Conservation (phyloP, 805 yeast genomes). For the Ogataea minuta region DNA sequence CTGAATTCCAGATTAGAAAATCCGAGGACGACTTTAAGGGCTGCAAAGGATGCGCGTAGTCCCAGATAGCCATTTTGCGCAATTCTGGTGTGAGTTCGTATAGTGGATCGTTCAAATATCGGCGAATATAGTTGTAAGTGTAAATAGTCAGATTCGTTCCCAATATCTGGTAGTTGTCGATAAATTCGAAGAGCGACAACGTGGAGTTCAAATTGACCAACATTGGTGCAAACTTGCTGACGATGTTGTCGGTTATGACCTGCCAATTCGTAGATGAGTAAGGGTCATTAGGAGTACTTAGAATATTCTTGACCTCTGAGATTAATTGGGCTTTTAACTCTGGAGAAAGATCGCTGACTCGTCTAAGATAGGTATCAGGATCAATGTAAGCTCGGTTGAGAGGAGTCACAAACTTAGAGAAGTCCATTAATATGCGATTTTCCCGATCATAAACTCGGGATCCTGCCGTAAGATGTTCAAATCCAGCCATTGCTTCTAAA, state of each 20-base stretch:
- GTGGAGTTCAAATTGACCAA: slow-evolving; percentile 42
- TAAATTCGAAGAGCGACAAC: slow-evolving; percentile 21
- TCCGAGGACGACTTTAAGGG: slow-evolving; percentile 41
- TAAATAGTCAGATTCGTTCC: slow-evolving; percentile 38
- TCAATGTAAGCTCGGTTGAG: slow-evolving; percentile 47
- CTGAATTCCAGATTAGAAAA: slow-evolving; percentile 47
- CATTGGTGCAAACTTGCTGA: slow-evolving; percentile 52
- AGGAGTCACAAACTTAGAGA: slow-evolving; percentile 50
- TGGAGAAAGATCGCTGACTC: slow-evolving; percentile 37
- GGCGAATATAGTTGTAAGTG: slow-evolving; percentile 44
- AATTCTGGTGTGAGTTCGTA: slow-evolving; percentile 16
- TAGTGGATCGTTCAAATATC: slow-evolving; percentile 36
- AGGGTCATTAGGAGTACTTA: slow-evolving; percentile 38
- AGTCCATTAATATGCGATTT: slow-evolving; percentile 48
- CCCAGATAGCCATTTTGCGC: slow-evolving; percentile 39
- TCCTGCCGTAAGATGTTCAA: slow-evolving; percentile 49
- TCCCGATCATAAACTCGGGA: slow-evolving; percentile 48
- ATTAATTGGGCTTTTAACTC: slow-evolving; percentile 37
- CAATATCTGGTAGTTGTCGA: slow-evolving; percentile 14
- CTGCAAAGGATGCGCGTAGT: slow-evolving; percentile 46
- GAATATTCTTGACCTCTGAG: slow-evolving; percentile 32
- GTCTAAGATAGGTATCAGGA: slow-evolving; percentile 46
- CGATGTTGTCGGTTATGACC: slow-evolving; percentile 45
- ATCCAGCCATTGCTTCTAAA: slow-evolving; percentile 35
- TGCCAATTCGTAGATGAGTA: slow-evolving; percentile 54